Percentiles rank a stretch among this genome's conserved stretches.
These are phyloP conservation scores for Elsinoe perseae DNA, from an alignment of 2,329 filamentous ascomycete species.

Conservation along the genomic window DNA sequence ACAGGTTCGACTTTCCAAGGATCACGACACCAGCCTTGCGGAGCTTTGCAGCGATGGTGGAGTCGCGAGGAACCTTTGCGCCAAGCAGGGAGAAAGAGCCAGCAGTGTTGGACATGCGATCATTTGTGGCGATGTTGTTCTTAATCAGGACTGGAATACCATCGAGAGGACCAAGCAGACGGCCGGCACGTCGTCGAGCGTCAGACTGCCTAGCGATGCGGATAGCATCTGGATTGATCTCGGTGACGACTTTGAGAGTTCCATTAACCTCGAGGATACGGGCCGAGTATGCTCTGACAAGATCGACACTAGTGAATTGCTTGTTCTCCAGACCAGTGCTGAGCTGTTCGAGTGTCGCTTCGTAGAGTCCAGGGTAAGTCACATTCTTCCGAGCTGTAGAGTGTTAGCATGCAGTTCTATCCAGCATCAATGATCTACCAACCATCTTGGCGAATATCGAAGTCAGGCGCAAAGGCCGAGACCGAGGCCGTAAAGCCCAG, in stretches of 20 bases:
- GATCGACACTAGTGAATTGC: constrained; percentile 50
- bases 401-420: background rate
- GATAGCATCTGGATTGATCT: constrained; percentile 49
- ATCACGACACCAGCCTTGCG: constrained; percentile 55
- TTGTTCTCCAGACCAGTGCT: constrained; percentile 41
- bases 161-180: constrained; percentile 34
- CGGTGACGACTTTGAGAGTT: constrained; percentile 45
- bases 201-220: constrained; percentile 18
- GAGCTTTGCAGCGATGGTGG: constrained; percentile 53
- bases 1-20: constrained; percentile 58
- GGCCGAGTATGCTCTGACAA: constrained; percentile 48
- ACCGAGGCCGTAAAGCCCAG: constrained; percentile 13
- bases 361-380: constrained; percentile 24
- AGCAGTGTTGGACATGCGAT: constrained; percentile 56
- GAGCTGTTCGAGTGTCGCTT: constrained; percentile 47
- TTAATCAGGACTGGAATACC: constrained; percentile 16
- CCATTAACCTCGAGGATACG: constrained; percentile 48
- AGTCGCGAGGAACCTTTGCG: constrained; percentile 49
- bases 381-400: background rate
- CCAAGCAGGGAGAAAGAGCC: constrained; percentile 58
- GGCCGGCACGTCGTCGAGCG: constrained; percentile 40
- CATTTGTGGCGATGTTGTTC: constrained; percentile 57
- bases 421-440: background rate
- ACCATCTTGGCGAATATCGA: background rate
- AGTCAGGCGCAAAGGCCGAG: background rate